These are phyloP conservation scores for Bolboschoenoplectus hybrid DNA, from an alignment of 202 grass and related monocot genomes.

Conservation along the genomic window DNA sequence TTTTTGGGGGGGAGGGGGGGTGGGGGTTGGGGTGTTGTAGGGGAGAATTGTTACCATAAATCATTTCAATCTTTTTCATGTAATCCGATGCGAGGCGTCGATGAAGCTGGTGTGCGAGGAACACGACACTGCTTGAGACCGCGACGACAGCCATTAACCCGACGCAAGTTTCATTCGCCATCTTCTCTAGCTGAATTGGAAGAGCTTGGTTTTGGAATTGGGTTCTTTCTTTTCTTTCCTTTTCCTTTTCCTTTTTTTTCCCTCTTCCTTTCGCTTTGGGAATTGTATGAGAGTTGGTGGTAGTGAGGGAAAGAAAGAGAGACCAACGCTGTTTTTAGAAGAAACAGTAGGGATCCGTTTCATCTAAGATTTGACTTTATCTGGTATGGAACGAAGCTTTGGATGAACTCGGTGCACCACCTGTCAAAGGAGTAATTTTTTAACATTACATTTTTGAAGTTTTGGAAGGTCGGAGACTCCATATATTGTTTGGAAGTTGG, in stretches of 20 bases:
- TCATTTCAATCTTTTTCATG: slow-evolving; percentile 47
- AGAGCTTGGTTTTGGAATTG: neutral
- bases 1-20: neutral
- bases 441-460: neutral
- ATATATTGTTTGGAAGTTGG: too few relatives aligned
- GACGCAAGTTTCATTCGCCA: slow-evolving; percentile 41
- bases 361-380: slow-evolving; percentile 40
- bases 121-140: slow-evolving; percentile 60
- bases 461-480: neutral
- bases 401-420: neutral
- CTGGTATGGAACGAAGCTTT: neutral
- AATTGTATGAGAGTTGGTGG: slow-evolving; percentile 33
- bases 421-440: neutral
- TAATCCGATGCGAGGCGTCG: slow-evolving; percentile 48
- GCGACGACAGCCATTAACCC: slow-evolving; percentile 58
- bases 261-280: neutral
- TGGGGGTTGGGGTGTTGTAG: neutral
- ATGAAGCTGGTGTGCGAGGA: slow-evolving; percentile 52
- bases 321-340: slow-evolving; percentile 44
- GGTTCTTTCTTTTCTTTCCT: neutral
- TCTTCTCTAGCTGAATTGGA: slow-evolving; percentile 24
- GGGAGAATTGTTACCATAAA: slow-evolving; percentile 23
- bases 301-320: slow-evolving; percentile 12
- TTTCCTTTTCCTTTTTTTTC: neutral
- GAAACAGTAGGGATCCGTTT: slow-evolving; percentile 28